Evolutionary conservation across 768 basidiomycete genomes (phyloP), one percentile per base, ranked within the genome.

Genomic region (Thelephora aurantiotincta): DNA sequence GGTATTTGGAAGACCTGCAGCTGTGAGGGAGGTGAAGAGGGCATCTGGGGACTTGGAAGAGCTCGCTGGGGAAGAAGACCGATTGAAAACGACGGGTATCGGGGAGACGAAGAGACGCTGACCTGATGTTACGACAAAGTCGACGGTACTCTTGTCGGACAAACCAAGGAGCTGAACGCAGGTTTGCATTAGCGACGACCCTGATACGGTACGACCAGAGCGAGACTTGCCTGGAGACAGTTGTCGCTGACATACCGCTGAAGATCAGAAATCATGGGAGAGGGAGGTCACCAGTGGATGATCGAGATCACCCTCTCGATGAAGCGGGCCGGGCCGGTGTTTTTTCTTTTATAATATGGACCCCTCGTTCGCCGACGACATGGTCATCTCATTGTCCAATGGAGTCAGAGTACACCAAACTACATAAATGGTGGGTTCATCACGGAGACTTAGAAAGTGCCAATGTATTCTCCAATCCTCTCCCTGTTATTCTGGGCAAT

Each of bases 401-500:
- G 9, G 26, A 30, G 26, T 30, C 26, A 30, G 26, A 30, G 26
- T 30, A 30, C 26, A 30, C 9, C 26, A 30, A 30, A 30, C 26
- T 30, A 30, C 26, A 30, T 30, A 30, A 30, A 9, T 30, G 26
- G 26, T 30, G 26, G 26, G 9, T 30, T 9, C 26, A 9, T 30
- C 9, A 9, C 26, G 26, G 9, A 30, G 26, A 30, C 9, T 78
- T 68, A 92, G 62, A 90, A 90, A 52, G 90, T 83, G 56, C 87
- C 82, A 71, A 93, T 91, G 67, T 82, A 92, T 66, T 94, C 90
- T 60, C 90, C 81, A 68, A 98, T 91, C 68, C 94, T 79, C 58
- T 96, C 89, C 65, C 82, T 80, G 38, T 92, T 91, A 67, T 94
- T 83, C 70, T 97, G 94, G 7, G 92, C 92, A 56, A 98, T 96